Base-by-base conservation (phyloP, 495 filamentous ascomycete genomes). In the Penicillium canescens region DNA sequence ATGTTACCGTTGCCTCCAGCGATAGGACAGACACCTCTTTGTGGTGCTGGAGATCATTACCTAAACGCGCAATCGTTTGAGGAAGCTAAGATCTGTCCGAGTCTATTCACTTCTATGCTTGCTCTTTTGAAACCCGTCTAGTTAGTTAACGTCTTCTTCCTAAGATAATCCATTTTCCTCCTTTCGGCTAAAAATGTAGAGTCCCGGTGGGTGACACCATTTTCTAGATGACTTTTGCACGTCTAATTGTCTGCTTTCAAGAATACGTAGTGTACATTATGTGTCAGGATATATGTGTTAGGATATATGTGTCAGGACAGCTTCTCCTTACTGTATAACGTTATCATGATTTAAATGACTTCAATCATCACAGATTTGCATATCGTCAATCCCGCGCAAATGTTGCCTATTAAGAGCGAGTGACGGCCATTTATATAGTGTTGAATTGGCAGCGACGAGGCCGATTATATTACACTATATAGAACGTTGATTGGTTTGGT, bases 31-130 rank as follows among this genome's bases (percentile, higher is more conserved):
- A 31, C 26, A 31, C 26, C 26, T 21, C 14, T 23, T 42, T 20
- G 40, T 42, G 40, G 18, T 42, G 40, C 40, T 42, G 18, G 14
- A 11, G 40, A 42, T 42, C 21, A 42, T 42, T 42, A 42, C 40
- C n/a, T 20, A 42, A 42, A 24, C 40, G 40, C 23, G 21, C 40
- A 42, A 26, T 42, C 21, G 21, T 42, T 26, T 26, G 40, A 42
- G 40, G 40, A 42, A 42, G 40, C 40, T 42, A 42, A 42, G 40
- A 23, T 42, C 40, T 42, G 40, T 42, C 40, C 40, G 6, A 42
- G 20, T 18, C 40, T 42, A 42, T 42, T 20, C 12, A 12, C 10
- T 42, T 42, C 21, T 20, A 42, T 42, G 40, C 10, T 21, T 42
- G 10, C 40, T 42, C 9, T 26, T 10, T 10, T 26, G 13, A 42